These are phyloP conservation scores for Rhizophora mangle DNA, from an alignment of 345 rosid genomes.

Conservation along the genomic window DNA sequence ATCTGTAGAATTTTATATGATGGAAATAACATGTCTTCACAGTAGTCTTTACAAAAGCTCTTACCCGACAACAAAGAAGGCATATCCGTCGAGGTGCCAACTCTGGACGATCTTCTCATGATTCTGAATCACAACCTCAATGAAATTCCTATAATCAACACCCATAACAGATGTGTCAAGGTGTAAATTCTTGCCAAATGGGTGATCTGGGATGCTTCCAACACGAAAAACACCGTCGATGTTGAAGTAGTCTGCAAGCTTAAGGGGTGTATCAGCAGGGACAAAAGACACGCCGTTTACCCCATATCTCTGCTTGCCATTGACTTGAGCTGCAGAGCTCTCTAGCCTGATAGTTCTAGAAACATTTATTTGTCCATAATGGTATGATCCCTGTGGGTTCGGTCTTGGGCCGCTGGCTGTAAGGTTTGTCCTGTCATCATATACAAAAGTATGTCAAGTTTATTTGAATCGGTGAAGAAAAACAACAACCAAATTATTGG, in stretches of 20 bases:
- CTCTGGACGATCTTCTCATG: slow-evolving; percentile 67
- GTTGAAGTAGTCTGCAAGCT: slow-evolving; percentile 81
- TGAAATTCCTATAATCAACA: slow-evolving; percentile 49
- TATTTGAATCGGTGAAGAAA: background rate
- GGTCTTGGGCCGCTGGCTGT: slow-evolving; percentile 96
- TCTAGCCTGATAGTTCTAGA: slow-evolving; percentile 56
- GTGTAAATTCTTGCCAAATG: slow-evolving; percentile 34
- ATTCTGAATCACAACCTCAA: slow-evolving; percentile 79
- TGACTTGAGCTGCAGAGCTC: slow-evolving; percentile 56
- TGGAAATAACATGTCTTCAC: too few species aligned
- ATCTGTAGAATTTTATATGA: too few species aligned
- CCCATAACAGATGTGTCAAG: slow-evolving; percentile 81
- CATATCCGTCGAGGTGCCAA: slow-evolving; percentile 81
- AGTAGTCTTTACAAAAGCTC: slow-evolving; percentile 5
- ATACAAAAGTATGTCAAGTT: background rate
- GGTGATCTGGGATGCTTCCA: slow-evolving; percentile 58
- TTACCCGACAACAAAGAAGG: slow-evolving; percentile 91
- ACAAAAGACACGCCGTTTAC: slow-evolving; percentile 71
- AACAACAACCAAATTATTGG: background rate
- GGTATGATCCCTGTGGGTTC: slow-evolving; percentile 96
- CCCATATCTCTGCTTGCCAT: slow-evolving; percentile 74
- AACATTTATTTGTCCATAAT: slow-evolving; percentile 64
- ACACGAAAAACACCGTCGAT: slow-evolving; percentile 59
- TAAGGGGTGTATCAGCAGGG: slow-evolving; percentile 69
- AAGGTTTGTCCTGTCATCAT: slow-evolving; percentile 58